Evolutionary conservation across 257 asterid species (phyloP).

Genomic region (Nicotiana benthamiana): DNA sequence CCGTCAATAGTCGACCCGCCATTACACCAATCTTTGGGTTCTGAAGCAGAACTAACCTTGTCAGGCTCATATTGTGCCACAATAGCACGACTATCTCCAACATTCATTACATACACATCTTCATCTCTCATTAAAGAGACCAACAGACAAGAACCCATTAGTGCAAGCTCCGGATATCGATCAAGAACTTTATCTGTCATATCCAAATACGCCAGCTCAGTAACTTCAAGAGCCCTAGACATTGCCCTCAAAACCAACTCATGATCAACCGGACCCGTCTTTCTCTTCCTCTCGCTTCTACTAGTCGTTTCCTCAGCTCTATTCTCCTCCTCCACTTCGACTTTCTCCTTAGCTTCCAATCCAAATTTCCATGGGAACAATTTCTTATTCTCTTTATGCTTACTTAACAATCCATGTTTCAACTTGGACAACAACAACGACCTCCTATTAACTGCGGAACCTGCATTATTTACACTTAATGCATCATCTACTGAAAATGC

Average conservation of each 20-base stretch:
- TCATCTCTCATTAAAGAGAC: conserved; percentile 94
- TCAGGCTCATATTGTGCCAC: conserved; percentile 69
- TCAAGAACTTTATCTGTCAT: conserved; percentile 90
- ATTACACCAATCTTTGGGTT: conserved; percentile 27
- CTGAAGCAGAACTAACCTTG: conserved; percentile 34
- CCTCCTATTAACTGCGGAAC: conserved; percentile 72
- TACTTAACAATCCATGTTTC: conserved; percentile 67
- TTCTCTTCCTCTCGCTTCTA: conserved; percentile 50
- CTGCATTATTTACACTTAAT: conserved; percentile 63
- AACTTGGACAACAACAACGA: conserved; percentile 69
- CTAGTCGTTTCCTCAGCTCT: conserved; percentile 32
- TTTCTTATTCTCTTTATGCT: conserved; percentile 58
- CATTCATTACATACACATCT: conserved; percentile 95
- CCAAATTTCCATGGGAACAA: conserved; percentile 84
- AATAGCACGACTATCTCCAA: conserved; percentile 96
- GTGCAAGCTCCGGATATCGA: conserved; percentile 89
- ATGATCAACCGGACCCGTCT: conserved; percentile 68
- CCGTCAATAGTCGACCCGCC: conserved; percentile 37
- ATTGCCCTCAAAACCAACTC: conserved; percentile 75
- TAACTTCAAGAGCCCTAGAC: conserved; percentile 83
- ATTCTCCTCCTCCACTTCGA: conserved; percentile 35
- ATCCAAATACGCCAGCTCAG: conserved; percentile 76
- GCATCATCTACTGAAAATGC: conserved; percentile 96
- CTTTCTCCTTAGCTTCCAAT: conserved; percentile 58
- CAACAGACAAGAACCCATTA: conserved; percentile 96